phyloP scores from a whole-genome alignment of 441 rosid genomes.

The Dalechampia spathulata region DNA sequence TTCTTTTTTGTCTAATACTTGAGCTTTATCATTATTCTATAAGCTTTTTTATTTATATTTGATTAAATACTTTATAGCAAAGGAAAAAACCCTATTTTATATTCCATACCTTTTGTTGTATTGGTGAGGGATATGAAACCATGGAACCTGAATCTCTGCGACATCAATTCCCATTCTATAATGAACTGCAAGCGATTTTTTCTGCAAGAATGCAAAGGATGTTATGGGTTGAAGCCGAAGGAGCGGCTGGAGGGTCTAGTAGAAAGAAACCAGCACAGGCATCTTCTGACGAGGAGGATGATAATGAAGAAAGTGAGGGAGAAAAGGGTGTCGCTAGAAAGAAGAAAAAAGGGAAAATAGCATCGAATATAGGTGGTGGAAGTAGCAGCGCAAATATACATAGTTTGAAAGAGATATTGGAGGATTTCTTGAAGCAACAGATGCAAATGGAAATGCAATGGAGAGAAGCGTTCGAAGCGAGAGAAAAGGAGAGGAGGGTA shows the following conservation, averaged over 20 bases:
- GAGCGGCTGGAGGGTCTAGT: conserved; percentile 34
- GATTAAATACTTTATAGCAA: no score
- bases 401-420: conserved; percentile 48
- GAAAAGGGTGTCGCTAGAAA: conserved; percentile 43
- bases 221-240: conserved; percentile 79
- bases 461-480: conserved; percentile 69
- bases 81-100: no score
- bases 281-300: conserved; percentile 75
- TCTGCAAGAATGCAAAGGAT: conserved; percentile 60
- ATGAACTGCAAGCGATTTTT: conserved; percentile 65
- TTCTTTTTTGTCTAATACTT: no score
- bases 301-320: conserved; percentile 52
- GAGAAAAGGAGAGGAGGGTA: conserved; percentile 63
- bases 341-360: conserved; percentile 39
- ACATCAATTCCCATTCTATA: conserved; percentile 78
- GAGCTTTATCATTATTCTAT: no score
- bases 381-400: conserved; percentile 14
- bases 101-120: no score
- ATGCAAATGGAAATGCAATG: conserved; percentile 69
- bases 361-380: no score
- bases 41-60: no score
- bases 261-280: conserved; percentile 42
- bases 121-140: conserved; percentile 77
- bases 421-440: conserved; percentile 80
- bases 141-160: conserved; percentile 63